phyloP scores from a whole-genome alignment of 148 eudicot species.

The Agrostemma githago region DNA sequence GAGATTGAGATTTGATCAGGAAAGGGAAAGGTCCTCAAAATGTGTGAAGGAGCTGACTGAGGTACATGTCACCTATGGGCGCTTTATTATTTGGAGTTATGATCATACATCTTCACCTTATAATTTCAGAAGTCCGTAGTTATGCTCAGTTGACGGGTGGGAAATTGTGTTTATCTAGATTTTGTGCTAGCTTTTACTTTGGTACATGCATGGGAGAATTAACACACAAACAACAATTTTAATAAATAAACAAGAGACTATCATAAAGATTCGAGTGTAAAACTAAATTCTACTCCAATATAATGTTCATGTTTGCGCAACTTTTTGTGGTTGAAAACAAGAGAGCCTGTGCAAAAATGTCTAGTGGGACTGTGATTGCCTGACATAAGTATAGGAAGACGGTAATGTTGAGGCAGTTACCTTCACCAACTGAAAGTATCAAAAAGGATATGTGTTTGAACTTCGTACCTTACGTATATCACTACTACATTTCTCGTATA shows the following conservation, averaged over 20 bases:
- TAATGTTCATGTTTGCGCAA: too few species aligned
- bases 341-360: too few species aligned
- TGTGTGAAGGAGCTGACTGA: slow-evolving; percentile 47
- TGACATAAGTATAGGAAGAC: not conserved
- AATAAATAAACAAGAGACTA: too few species aligned
- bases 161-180: not conserved
- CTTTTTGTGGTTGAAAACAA: too few species aligned
- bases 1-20: slow-evolving; percentile 79
- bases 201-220: not conserved
- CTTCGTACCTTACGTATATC: too few species aligned
- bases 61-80: slow-evolving; percentile 34
- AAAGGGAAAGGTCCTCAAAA: slow-evolving; percentile 41
- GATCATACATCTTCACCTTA: too few species aligned
- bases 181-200: not conserved
- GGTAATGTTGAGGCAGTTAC: not conserved
- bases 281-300: too few species aligned
- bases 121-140: too few species aligned
- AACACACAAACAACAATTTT: not conserved
- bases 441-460: too few species aligned
- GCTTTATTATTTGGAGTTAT: not conserved
- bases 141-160: not conserved
- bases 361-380: not conserved
- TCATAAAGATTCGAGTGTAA: too few species aligned
- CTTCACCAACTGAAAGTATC: too few species aligned
- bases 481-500: too few species aligned